Evolutionary conservation across 2,329 filamentous ascomycete genomes (phyloP), one percentile per base, ranked within the genome.

Genomic region (Paradendryphiella salina): DNA sequence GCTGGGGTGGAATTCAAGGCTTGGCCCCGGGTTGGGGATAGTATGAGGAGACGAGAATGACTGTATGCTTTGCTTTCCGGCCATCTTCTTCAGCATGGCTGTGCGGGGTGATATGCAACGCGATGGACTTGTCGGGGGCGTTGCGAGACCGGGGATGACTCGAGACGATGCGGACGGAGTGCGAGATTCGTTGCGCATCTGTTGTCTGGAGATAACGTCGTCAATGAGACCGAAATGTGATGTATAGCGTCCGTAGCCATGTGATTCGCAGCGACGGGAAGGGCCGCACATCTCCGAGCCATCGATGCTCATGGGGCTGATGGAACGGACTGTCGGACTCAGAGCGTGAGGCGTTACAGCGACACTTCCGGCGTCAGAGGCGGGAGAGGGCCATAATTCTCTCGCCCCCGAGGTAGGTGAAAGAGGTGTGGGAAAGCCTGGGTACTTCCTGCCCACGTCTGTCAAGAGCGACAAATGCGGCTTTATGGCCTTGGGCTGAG

Each of bases 351-450:
- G 50, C 6, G 57, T 64, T 10, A 28, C 32, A 32, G 26, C 17
- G 5, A 38, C 39, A 26, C 56, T 61, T 41, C 50, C 59, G 15
- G 17, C 23, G 7, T 64, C 61, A 5, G 62, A 65, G 6, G 40
- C 46, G 9, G 70, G 69, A 14, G 63, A 69, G 6, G 67, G 67
- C 32, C 57, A 71, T n/a, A 58, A 20, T 5, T 56, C 52, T 26
- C 63, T 67, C 9, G 70, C 67, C n/a, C 52, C 54, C 9, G 40
- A 17, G 1, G 69, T 68, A 9, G 70, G 70, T 3, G 69, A 70
- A 1, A 67, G 42, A 4, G 69, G 64, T 6, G 46, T 67, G 5
- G 66, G 69, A 26, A 72, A 72, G 33, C 69, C 70, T 9, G 67
- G 70, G 37, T 64, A 66, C 28, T 47, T 66, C n/a, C 65, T 55